Percentiles rank a stretch among this genome's conserved stretches.
phyloP scores from a whole-genome alignment of 2,329 filamentous ascomycete genomes.

The Colletotrichum tropicale region DNA sequence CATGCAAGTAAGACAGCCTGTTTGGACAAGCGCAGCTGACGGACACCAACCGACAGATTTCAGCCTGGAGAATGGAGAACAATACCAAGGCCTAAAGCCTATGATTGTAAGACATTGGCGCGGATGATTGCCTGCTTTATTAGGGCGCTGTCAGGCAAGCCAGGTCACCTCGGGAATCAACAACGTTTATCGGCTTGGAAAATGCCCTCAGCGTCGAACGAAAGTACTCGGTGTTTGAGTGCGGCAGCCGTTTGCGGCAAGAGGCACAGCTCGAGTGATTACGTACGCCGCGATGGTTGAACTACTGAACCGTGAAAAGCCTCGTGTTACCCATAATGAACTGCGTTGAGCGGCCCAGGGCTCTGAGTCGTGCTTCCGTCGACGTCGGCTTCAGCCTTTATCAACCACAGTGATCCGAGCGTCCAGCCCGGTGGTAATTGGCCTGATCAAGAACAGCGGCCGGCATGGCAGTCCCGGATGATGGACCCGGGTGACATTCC shows the following conservation, averaged over 20 bases:
- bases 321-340: background rate
- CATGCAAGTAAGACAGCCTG: background rate
- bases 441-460: conserved; percentile 5
- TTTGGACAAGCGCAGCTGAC: background rate
- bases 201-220: background rate
- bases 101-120: background rate
- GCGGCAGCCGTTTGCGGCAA: background rate
- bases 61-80: background rate
- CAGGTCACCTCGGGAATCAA: background rate
- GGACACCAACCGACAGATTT: background rate
- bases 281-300: background rate
- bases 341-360: background rate
- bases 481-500: conserved; percentile 10
- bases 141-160: background rate
- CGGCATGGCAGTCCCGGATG: conserved; percentile 4
- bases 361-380: conserved; percentile 6
- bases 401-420: background rate
- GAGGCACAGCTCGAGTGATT: background rate
- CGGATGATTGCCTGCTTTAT: background rate
- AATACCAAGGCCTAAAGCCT: background rate
- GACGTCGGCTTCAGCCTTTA: conserved; percentile 4
- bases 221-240: background rate
- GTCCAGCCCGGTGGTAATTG: background rate
- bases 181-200: background rate
- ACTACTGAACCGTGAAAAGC: background rate